phyloP scores from a whole-genome alignment of 768 basidiomycete genomes.

The Collybia mongolica region DNA sequence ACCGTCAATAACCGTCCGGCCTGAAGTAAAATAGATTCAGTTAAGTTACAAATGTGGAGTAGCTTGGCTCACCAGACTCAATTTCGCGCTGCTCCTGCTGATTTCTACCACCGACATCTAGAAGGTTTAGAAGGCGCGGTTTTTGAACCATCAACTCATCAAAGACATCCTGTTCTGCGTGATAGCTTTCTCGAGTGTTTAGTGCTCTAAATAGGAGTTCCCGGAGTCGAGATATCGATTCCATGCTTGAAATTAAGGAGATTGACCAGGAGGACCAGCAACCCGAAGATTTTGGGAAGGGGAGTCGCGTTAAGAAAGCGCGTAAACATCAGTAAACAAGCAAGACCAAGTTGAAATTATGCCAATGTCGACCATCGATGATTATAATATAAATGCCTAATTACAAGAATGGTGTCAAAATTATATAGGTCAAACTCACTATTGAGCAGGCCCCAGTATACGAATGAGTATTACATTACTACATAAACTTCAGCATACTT shows the following conservation, averaged over 20 bases:
- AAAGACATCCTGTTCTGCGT: slow-evolving; percentile 73
- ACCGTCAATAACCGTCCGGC: slow-evolving; percentile 63
- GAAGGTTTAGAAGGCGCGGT: slow-evolving; percentile 57
- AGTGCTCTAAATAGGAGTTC: slow-evolving; percentile 50
- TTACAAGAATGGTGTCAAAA: neutral
- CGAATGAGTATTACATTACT: too few species aligned
- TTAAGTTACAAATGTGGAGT: neutral
- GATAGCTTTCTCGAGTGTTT: slow-evolving; percentile 37
- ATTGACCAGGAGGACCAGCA: neutral
- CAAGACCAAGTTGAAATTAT: neutral
- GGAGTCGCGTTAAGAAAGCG: slow-evolving; percentile 16
- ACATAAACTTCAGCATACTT: too few species aligned
- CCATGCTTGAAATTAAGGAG: slow-evolving; percentile 37
- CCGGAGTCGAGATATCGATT: slow-evolving; percentile 57
- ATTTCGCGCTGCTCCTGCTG: slow-evolving; percentile 69
- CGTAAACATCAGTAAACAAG: slow-evolving; percentile 22
- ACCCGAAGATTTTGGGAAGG: neutral
- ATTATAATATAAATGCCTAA: too few species aligned
- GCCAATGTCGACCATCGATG: too few species aligned
- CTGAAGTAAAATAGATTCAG: slow-evolving; percentile 34
- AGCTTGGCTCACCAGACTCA: slow-evolving; percentile 51
- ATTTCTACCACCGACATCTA: slow-evolving; percentile 63
- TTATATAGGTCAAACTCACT: too few species aligned
- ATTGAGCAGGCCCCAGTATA: too few species aligned
- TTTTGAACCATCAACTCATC: slow-evolving; percentile 71